A percentile compares a stretch with the other conserved stretches of the same genome.
Conservation (phyloP, 2,329 filamentous ascomycete species). For the Colletotrichum sp. region DNA sequence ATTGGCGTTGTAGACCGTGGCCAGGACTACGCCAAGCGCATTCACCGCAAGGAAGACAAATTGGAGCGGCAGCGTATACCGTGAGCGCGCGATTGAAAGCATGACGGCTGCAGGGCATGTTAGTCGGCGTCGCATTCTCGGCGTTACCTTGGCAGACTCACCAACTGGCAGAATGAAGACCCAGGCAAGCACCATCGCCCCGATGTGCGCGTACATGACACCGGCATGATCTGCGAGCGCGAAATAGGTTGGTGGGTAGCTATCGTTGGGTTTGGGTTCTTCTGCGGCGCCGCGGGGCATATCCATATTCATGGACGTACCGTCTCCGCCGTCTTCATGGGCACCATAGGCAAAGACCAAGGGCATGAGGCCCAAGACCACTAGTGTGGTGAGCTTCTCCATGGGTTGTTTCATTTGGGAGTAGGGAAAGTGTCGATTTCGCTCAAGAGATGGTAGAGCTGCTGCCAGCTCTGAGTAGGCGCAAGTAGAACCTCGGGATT, state of each 20-base stretch:
- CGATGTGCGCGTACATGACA: slow-evolving; percentile 73
- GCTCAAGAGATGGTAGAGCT: background rate
- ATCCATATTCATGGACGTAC: slow-evolving; percentile 18
- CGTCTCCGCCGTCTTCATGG: slow-evolving; percentile 20
- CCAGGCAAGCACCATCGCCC: slow-evolving; percentile 74
- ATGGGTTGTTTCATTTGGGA: background rate
- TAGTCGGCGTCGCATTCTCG: background rate
- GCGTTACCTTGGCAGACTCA: slow-evolving; percentile 44
- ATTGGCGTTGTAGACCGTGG: slow-evolving; percentile 75
- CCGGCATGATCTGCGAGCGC: slow-evolving; percentile 54
- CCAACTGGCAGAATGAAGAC: slow-evolving; percentile 74
- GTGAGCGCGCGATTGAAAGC: slow-evolving; percentile 82
- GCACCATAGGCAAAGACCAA: slow-evolving; percentile 15
- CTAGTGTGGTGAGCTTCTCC: background rate
- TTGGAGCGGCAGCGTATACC: slow-evolving; percentile 73
- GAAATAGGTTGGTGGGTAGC: slow-evolving; percentile 63
- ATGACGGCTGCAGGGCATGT: slow-evolving; percentile 68
- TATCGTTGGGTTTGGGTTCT: slow-evolving; percentile 23
- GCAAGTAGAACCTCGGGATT: background rate
- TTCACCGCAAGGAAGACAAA: slow-evolving; percentile 70
- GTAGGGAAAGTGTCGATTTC: background rate
- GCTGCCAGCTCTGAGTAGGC: background rate
- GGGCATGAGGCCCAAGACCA: background rate
- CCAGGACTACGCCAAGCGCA: slow-evolving; percentile 66
- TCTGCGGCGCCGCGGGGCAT: slow-evolving; percentile 8